Conservation (phyloP, 495 filamentous ascomycete genomes). For the Lepidopterella palustris region DNA sequence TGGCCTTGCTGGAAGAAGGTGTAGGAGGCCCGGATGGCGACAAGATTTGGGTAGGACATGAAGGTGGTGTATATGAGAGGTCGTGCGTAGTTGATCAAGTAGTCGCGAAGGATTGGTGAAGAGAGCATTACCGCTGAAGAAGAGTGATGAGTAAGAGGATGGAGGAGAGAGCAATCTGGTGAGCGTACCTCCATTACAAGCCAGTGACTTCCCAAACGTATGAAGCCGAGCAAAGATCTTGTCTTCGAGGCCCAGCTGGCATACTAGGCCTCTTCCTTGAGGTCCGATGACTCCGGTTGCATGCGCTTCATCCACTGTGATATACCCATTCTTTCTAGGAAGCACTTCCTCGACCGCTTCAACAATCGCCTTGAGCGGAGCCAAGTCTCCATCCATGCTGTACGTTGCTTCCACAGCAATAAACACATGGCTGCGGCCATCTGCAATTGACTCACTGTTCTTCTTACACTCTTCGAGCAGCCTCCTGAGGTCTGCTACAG, state of each 20-base stretch:
- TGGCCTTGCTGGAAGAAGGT: slow-evolving; percentile 41
- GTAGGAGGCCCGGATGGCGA: slow-evolving; percentile 46
- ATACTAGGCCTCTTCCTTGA: slow-evolving; percentile 59
- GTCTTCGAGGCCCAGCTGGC: slow-evolving; percentile 57
- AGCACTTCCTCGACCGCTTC: slow-evolving; percentile 50
- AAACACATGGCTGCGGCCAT: slow-evolving; percentile 49
- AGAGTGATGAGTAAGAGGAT: slow-evolving; percentile 20
- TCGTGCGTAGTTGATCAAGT: slow-evolving; percentile 58
- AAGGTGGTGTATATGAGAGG: slow-evolving; percentile 57
- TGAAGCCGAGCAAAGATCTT: slow-evolving; percentile 62
- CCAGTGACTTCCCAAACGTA: slow-evolving; percentile 73
- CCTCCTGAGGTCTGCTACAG: slow-evolving; percentile 38
- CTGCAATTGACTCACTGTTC: slow-evolving; percentile 33
- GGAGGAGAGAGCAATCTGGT: slow-evolving; percentile 1
- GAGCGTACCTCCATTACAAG: slow-evolving; percentile 58
- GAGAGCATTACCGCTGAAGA: slow-evolving; percentile 38
- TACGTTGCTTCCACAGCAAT: slow-evolving; percentile 71
- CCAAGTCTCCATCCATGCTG: slow-evolving; percentile 77
- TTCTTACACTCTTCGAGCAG: slow-evolving; percentile 39
- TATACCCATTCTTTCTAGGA: slow-evolving; percentile 53
- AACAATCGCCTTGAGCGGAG: slow-evolving; percentile 55
- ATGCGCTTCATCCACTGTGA: slow-evolving; percentile 78
- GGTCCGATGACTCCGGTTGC: slow-evolving; percentile 61
- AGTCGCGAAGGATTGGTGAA: slow-evolving; percentile 43
- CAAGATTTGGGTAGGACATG: slow-evolving; percentile 49